phyloP scores from a whole-genome alignment of 2,329 filamentous ascomycete species.

The Xylariaceae sp. region DNA sequence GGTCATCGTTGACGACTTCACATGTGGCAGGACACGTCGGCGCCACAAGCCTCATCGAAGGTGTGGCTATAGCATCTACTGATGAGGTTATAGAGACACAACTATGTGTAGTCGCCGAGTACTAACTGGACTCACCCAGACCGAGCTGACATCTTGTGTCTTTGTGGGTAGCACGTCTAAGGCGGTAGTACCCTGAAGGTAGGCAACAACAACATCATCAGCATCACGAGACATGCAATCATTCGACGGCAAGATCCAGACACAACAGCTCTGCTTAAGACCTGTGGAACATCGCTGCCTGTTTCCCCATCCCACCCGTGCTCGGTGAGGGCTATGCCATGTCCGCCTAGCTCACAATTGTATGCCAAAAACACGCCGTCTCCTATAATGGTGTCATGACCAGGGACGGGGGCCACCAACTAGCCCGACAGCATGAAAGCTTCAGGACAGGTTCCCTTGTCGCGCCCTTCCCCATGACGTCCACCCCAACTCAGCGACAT shows the following conservation, averaged over 20 bases:
- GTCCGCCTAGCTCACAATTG: neutral
- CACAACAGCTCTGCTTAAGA: neutral
- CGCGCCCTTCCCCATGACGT: conserved; percentile 28
- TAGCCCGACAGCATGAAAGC: conserved; percentile 26
- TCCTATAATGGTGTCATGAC: conserved; percentile 1
- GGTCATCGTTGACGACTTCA: no score
- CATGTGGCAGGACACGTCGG: no score
- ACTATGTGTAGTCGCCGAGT: neutral
- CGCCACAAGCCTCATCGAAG: neutral
- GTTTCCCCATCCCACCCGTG: neutral
- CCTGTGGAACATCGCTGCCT: neutral
- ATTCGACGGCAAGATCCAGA: neutral
- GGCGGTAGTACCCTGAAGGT: neutral
- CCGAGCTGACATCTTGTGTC: neutral
- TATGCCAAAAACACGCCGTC: neutral
- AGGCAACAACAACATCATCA: neutral
- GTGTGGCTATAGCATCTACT: neutral
- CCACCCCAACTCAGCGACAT: conserved; percentile 21
- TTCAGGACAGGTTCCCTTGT: conserved; percentile 18
- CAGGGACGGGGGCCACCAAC: conserved; percentile 1
- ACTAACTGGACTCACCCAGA: no score
- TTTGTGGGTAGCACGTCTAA: neutral
- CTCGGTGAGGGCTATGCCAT: neutral
- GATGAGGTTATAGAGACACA: neutral
- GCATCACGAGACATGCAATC: neutral